These are phyloP conservation scores for Planoprotostelium fungivorum DNA, from an alignment of 78 protist genomes.

Conservation along the genomic window DNA sequence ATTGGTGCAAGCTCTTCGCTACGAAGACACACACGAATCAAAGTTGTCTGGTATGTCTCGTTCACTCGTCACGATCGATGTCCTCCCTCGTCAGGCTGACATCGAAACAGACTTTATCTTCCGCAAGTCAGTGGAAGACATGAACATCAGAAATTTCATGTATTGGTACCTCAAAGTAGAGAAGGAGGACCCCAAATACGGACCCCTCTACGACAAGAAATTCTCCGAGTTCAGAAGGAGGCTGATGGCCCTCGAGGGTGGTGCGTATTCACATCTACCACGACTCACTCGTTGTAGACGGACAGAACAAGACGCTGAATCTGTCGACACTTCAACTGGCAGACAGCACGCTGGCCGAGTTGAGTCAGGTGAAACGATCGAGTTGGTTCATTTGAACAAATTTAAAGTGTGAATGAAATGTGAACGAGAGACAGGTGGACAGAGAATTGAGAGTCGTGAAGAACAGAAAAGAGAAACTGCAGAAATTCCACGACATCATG, in stretches of 20 bases:
- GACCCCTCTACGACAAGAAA: background rate
- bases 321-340: background rate
- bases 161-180: constrained; percentile 14
- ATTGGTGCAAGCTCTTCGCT: constrained; percentile 92
- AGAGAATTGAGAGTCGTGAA: background rate
- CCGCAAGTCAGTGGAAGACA: background rate
- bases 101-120: background rate
- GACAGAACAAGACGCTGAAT: background rate
- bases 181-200: background rate
- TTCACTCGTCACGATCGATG: no score
- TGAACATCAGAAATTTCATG: constrained; percentile 3
- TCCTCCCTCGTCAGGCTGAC: no score
- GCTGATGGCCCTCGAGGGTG: background rate
- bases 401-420: background rate
- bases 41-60: background rate
- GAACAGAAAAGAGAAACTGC: constrained; percentile 4
- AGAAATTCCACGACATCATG: constrained; percentile 1
- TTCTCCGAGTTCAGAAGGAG: background rate
- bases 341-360: background rate
- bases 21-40: constrained; percentile 21
- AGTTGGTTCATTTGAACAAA: background rate
- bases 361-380: background rate
- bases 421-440: background rate
- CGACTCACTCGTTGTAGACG: background rate
- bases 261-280: background rate